These are phyloP conservation scores for Suillus subluteus DNA, from an alignment of 768 basidiomycete species.

Conservation along the genomic window DNA sequence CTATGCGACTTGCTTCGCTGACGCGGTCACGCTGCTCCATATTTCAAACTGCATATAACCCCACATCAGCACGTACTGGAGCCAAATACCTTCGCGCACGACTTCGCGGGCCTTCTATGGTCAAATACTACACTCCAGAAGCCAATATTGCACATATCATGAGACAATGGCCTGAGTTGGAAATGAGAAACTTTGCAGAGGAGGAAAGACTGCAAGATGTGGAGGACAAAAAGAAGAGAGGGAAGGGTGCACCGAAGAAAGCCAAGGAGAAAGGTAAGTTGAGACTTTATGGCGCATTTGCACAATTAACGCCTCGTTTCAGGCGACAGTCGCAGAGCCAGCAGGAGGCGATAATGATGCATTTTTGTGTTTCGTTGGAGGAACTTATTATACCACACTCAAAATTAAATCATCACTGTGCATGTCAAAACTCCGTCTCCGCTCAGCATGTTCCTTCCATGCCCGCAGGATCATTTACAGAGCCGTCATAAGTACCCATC, in stretches of 20 bases:
- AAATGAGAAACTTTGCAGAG: conserved; percentile 69
- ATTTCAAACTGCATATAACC: conserved; percentile 91
- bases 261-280: conserved; percentile 67
- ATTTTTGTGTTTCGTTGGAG: not conserved
- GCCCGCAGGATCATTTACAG: conserved; percentile 23
- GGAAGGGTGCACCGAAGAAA: conserved; percentile 85
- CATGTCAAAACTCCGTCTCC: not conserved
- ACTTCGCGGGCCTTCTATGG: conserved; percentile 85
- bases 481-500: conserved; percentile 50
- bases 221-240: conserved; percentile 68
- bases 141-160: conserved; percentile 58
- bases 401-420: not conserved
- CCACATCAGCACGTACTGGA: conserved; percentile 77
- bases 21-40: conserved; percentile 67
- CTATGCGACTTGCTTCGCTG: conserved; percentile 62
- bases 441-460: conserved; percentile 27
- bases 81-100: conserved; percentile 88
- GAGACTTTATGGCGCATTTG: not conserved
- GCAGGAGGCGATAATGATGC: conserved; percentile 42
- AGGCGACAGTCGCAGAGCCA: conserved; percentile 58
- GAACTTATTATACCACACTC: not conserved
- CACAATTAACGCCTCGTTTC: conserved; percentile 15
- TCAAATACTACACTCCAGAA: conserved; percentile 77
- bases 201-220: conserved; percentile 70
- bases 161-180: conserved; percentile 55